Evolutionary conservation across 2,329 filamentous ascomycete genomes (phyloP), one percentile per base, ranked within the genome.

Genomic region (Fusarium pseudocircinatum): DNA sequence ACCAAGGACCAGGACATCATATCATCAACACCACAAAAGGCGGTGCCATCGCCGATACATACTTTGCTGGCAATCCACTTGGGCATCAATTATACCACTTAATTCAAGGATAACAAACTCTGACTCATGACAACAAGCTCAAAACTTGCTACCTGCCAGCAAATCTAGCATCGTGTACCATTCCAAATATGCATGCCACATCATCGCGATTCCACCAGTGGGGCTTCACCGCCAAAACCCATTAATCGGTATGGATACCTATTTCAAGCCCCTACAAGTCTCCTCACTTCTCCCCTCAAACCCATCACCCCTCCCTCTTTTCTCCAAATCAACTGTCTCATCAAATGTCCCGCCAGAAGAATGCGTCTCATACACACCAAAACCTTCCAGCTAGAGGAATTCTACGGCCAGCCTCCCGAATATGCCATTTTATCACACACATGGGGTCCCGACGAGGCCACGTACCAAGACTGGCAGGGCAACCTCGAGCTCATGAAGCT

Each of bases 401-500:
- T 74, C 70, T 76, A 72, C 54, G 66, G 60, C 43, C 77, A 79
- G 37, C 70, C 71, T 14, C 79, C 79, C 8, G 62, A 68, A 49
- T 81, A 81, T 60, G 79, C 77, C 50, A 79, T 81, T 46, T 64
- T 81, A 15, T 81, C 80, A 20, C 80, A 81, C 67, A 79, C 78
- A n/a, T 80, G 78, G 75, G 75, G 68, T 15, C 42, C 69, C 6
- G 78, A 79, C 8, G 79, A 81, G 53, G 75, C 79, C 37, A 75
- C 70, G 9, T 72, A 74, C 46, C 73, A 75, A 28, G 69, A 77
- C 61, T 63, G 77, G 65, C 59, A 56, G 15, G 54, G 71, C 11
- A 70, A 70, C 24, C 60, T 70, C 12, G 67, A 69, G 52, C 43
- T 69, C 26, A 69, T 70, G 60, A 46, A 70, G 49, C 67, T 66